phyloP scores from a whole-genome alignment of 768 basidiomycete species.

The Naganishia kalamii region DNA sequence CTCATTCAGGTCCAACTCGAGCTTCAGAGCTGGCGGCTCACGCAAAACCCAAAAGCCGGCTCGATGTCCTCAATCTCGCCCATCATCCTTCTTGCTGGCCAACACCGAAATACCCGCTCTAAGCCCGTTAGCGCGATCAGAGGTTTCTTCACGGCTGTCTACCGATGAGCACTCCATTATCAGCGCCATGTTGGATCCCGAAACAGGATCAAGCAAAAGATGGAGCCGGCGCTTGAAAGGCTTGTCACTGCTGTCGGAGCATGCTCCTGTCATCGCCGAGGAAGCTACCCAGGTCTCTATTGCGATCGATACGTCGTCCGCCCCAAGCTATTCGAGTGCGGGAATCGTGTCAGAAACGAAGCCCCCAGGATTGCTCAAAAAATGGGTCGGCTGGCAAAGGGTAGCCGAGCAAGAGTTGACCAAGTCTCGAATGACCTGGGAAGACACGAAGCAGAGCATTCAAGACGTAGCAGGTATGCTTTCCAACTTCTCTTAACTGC shows the following conservation, averaged over 20 bases:
- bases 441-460: slow-evolving; percentile 11
- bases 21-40: neutral
- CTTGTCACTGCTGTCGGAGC: neutral
- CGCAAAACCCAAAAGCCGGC: neutral
- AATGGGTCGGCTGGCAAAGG: slow-evolving; percentile 11
- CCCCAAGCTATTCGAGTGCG: too few relatives aligned
- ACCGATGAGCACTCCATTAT: slow-evolving; percentile 13
- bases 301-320: neutral
- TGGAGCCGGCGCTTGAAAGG: slow-evolving; percentile 3
- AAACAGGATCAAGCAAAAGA: neutral
- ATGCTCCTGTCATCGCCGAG: neutral
- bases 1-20: neutral
- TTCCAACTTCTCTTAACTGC: neutral
- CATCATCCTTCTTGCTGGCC: neutral
- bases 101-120: neutral
- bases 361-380: neutral
- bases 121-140: neutral
- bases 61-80: neutral
- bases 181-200: slow-evolving; percentile 15
- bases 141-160: neutral
- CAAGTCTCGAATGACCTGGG: slow-evolving; percentile 12
- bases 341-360: neutral
- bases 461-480: slow-evolving; percentile 6
- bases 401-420: slow-evolving; percentile 8
- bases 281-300: neutral